These are phyloP conservation scores for Xylaria sp. DNA, from an alignment of 2,329 filamentous ascomycete genomes.

Conservation along the genomic window DNA sequence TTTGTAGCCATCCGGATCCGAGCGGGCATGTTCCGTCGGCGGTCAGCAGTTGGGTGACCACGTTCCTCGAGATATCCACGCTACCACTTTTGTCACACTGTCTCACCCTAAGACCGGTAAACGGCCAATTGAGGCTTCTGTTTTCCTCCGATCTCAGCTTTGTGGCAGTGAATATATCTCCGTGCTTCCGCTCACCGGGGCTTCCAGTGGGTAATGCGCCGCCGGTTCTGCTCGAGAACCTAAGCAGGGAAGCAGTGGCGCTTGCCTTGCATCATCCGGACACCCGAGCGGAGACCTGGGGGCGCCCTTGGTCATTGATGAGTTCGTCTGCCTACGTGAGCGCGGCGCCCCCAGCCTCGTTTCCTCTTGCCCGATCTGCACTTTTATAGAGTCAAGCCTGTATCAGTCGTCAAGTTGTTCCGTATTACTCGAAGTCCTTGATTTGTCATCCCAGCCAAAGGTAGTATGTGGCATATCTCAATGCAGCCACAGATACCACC, in stretches of 20 bases:
- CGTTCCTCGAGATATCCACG: slow-evolving; percentile 27
- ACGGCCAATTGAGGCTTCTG: background rate
- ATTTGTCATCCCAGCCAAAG: slow-evolving; percentile 51
- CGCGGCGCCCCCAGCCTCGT: slow-evolving; percentile 44
- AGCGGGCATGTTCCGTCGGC: slow-evolving; percentile 29
- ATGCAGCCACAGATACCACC: slow-evolving; percentile 27
- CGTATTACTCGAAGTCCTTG: slow-evolving; percentile 45
- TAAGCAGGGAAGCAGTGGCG: slow-evolving; percentile 42
- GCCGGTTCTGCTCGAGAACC: slow-evolving; percentile 46
- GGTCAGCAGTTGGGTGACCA: slow-evolving; percentile 26
- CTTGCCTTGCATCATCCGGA: slow-evolving; percentile 43
- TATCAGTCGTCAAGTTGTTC: slow-evolving; percentile 48
- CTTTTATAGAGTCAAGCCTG: slow-evolving; percentile 40
- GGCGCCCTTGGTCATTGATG: slow-evolving; percentile 47
- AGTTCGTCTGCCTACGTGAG: slow-evolving; percentile 51
- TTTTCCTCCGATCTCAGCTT: background rate
- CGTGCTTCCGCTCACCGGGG: background rate
- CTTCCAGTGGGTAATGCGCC: slow-evolving; percentile 32
- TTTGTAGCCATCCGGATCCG: slow-evolving; percentile 16
- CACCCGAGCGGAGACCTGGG: slow-evolving; percentile 44
- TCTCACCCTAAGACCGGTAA: too few relatives aligned
- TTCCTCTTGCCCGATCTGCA: slow-evolving; percentile 42
- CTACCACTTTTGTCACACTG: too few relatives aligned
- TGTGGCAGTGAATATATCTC: background rate
- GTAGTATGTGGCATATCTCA: slow-evolving; percentile 42